Evolutionary conservation across 2,329 filamentous ascomycete species (phyloP).

Genomic region (Colletotrichum sp.): DNA sequence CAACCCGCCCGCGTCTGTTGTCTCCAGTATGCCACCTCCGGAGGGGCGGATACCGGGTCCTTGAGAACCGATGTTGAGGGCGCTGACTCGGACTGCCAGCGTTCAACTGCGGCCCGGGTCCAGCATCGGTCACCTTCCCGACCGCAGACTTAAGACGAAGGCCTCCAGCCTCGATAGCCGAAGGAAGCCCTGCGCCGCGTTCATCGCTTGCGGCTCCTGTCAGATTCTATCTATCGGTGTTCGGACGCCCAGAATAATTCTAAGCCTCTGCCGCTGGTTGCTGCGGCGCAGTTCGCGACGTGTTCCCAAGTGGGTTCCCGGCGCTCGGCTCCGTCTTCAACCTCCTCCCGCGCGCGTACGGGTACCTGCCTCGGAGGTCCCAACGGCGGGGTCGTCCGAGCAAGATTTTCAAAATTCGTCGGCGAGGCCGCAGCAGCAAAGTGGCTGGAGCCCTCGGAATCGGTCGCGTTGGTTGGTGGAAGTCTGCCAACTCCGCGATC

Average conservation of each 20-base stretch:
- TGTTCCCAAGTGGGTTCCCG: neutral
- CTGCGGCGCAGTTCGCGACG: neutral
- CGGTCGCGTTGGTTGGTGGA: neutral
- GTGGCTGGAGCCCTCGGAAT: neutral
- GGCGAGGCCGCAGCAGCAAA: constrained; percentile 1
- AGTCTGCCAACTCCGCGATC: neutral
- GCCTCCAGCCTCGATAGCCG: neutral
- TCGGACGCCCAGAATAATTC: neutral
- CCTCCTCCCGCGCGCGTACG: neutral
- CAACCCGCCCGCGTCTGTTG: neutral
- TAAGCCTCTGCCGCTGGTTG: neutral
- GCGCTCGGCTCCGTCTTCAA: neutral
- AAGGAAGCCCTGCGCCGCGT: neutral
- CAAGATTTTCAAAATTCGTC: neutral
- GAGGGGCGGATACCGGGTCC: constrained; percentile 2
- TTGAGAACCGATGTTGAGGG: neutral
- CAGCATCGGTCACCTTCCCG: neutral
- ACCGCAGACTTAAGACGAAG: neutral
- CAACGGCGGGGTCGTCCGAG: neutral
- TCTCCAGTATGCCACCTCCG: neutral
- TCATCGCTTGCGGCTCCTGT: neutral
- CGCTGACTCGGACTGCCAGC: constrained; percentile 4
- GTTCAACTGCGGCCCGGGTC: neutral
- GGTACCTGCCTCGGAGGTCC: neutral
- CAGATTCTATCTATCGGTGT: neutral